phyloP scores from a whole-genome alignment of 805 yeast species.

The Lachancea cidri region DNA sequence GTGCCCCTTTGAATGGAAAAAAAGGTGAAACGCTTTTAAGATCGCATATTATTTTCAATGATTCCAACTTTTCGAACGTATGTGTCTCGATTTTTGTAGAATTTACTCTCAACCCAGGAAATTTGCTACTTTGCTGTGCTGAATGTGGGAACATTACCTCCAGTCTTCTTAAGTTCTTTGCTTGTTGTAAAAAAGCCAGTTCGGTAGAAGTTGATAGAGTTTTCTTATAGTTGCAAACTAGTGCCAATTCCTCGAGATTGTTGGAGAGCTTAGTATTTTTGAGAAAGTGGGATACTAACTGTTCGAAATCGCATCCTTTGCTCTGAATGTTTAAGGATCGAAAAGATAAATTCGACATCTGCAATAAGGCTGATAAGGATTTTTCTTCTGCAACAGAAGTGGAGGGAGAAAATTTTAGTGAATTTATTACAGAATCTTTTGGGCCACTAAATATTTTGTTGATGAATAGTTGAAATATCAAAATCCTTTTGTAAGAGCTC shows the following conservation, averaged over 20 bases:
- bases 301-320: constrained; percentile 1
- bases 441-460: constrained; percentile 3
- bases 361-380: constrained; percentile 13
- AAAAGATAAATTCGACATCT: constrained; percentile 10
- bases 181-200: not conserved
- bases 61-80: constrained; percentile 9
- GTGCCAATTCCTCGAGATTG: constrained; percentile 4
- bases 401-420: constrained; percentile 18
- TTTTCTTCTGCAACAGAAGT: constrained; percentile 22
- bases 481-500: constrained; percentile 13
- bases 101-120: not conserved
- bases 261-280: not conserved
- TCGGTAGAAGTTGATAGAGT: not conserved
- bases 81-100: not conserved
- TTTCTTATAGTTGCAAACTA: constrained; percentile 4
- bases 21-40: constrained; percentile 17
- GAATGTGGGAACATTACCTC: constrained; percentile 5
- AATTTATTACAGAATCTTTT: not conserved
- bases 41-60: constrained; percentile 23
- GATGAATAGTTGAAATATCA: constrained; percentile 17
- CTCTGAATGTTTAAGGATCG: constrained; percentile 13
- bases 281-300: not conserved
- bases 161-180: constrained; percentile 3
- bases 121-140: not conserved
- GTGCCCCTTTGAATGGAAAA: constrained; percentile 5